These are phyloP conservation scores for Skeletonema menzelii DNA, from an alignment of 108 stramenopile genomes.

Conservation along the genomic window DNA sequence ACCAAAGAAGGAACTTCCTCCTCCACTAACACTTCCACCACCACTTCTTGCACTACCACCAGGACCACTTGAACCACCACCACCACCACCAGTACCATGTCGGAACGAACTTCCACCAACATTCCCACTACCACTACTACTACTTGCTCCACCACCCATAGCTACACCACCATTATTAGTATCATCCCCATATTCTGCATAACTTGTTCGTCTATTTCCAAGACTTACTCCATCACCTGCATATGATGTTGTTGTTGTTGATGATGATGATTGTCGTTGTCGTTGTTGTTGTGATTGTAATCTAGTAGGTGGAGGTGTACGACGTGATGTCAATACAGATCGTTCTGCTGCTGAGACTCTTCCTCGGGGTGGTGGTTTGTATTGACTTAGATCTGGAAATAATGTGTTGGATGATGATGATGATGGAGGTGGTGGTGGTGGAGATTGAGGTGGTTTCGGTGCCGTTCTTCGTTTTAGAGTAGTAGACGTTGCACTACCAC, in stretches of 20 bases:
- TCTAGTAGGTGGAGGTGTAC: not conserved
- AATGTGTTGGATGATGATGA: not conserved
- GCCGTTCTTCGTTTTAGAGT: too few species aligned
- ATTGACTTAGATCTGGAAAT: not conserved
- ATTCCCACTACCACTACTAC: not conserved
- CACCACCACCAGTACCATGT: not conserved
- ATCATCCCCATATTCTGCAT: not conserved
- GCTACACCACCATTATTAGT: not conserved
- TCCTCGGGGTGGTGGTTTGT: not conserved
- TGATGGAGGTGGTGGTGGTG: not conserved
- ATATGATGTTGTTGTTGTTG: not conserved
- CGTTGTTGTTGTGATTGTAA: not conserved
- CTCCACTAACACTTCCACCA: not conserved
- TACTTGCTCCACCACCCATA: not conserved
- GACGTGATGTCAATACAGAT: not conserved
- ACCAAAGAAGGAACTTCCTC: slow-evolving; percentile 1
- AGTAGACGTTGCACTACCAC: too few species aligned
- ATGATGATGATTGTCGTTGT: too few species aligned
- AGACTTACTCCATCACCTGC: not conserved
- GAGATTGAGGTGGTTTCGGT: not conserved
- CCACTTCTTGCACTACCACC: not conserved
- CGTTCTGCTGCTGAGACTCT: not conserved
- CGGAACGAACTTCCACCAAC: not conserved
- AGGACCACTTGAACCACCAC: not conserved
- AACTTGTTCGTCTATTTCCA: not conserved